Evolutionary conservation across 805 yeast genomes (phyloP).

Genomic region (Pichia nanzhaoensis): DNA sequence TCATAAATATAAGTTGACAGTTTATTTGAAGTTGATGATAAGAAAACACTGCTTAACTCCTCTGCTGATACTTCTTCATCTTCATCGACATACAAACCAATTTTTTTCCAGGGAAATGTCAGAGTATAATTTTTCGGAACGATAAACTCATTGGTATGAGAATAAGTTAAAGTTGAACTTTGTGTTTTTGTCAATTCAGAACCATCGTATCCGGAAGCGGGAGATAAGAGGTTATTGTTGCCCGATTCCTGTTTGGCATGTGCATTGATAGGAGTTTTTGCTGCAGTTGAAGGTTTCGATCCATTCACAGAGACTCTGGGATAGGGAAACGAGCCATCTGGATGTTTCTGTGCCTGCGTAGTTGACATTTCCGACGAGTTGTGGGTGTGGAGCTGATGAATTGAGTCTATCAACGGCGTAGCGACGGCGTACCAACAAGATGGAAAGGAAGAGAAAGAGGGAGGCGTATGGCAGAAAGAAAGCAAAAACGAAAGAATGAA

Average conservation of each 20-base stretch:
- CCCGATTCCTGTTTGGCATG: no score
- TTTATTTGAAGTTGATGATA: constrained; percentile 22
- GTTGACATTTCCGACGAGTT: no score
- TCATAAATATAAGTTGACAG: constrained; percentile 59
- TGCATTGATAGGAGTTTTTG: no score
- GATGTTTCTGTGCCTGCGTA: no score
- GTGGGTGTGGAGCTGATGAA: no score
- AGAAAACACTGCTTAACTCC: constrained; percentile 13
- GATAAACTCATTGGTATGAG: constrained; percentile 7
- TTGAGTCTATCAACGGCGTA: no score
- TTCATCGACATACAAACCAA: constrained; percentile 30
- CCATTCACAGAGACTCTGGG: no score
- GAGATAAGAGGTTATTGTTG: neutral
- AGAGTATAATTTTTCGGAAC: constrained; percentile 10
- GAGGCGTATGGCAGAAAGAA: no score
- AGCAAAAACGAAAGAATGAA: no score
- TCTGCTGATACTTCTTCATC: constrained; percentile 18
- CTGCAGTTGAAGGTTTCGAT: neutral
- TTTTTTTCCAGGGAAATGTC: constrained; percentile 31
- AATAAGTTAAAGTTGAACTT: neutral
- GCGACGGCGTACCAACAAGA: no score
- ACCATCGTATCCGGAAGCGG: neutral
- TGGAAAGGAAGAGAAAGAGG: no score
- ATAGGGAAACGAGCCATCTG: no score
- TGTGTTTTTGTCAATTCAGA: neutral